A percentile compares a stretch with the other conserved stretches of the same genome.
Evolutionary conservation across 2,329 filamentous ascomycete species (phyloP).

Genomic region (Cladophialophora carrionii): DNA sequence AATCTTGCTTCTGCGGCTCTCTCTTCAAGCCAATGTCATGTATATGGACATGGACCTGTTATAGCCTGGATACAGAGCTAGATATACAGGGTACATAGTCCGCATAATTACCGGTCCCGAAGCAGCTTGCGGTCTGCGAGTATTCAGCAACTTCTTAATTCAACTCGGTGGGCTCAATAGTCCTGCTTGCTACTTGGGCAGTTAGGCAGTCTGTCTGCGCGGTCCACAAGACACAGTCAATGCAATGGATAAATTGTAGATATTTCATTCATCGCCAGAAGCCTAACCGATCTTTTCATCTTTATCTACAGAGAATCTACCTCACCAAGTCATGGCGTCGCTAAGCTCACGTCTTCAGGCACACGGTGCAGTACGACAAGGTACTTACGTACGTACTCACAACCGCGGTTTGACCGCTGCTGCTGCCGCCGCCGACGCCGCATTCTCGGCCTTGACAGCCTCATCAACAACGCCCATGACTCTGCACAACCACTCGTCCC

Average conservation of each 20-base stretch:
- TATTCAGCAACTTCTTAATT: neutral
- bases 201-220: neutral
- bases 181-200: neutral
- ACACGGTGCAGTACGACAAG: neutral
- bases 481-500: conserved; percentile 58
- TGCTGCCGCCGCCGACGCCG: neutral
- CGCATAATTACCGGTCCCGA: neutral
- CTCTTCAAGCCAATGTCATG: neutral
- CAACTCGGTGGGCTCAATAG: neutral
- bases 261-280: neutral
- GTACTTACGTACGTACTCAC: conserved; percentile 5
- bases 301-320: neutral
- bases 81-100: neutral
- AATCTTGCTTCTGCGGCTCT: neutral
- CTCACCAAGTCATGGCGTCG: neutral
- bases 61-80: neutral
- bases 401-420: conserved; percentile 18
- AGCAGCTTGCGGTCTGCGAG: neutral
- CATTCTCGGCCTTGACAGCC: conserved; percentile 42
- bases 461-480: conserved; percentile 60
- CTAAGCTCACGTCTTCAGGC: neutral
- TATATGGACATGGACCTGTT: neutral
- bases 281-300: neutral
- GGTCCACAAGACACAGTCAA: neutral
- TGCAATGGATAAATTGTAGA: neutral